Base-by-base conservation (phyloP, 2,329 filamentous ascomycete species). In the Venturia asperata region DNA sequence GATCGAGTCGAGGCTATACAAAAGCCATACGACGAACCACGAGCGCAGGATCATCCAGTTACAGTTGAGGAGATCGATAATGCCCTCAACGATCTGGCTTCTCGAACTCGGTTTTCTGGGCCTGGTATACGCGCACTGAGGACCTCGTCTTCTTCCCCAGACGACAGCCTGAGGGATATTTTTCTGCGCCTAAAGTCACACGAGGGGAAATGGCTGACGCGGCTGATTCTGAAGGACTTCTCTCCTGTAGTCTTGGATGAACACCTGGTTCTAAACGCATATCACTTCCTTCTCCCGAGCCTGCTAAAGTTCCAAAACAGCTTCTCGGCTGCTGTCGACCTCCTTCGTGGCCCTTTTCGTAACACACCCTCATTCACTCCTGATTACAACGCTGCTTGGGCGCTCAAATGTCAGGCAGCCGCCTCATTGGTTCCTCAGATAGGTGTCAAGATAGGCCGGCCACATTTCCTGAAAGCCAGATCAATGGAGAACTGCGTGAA, bases 131-230 rank as follows among this genome's bases (percentile, higher is more conserved):
- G 83, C 19, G 58, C 34, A 69, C 69, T 37, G 65, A 72, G 2
- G 70, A 73, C 41, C 13, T n/a, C 41, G 41, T 65, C 49, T 68
- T 24, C 70, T 69, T 15, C 66, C 67, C 21, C 61, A 11, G 66
- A 60, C 27, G 75, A 77, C 5, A 73, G 81, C 3, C 74, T 93
- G 0, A 79, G 79, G 24, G 72, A 73, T 0, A 72, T 92, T 0
- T 89, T 89, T 70, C 78, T 76, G 39, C 82, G 84, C 9, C 72
- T 91, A 11, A 79, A 80, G 58, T 84, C 90, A 3, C 79, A 80
- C 55, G 90, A 96, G 72, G 88, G 87, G 4, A 96, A 96, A 76
- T 97, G 92, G 92, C 81, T 96, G 13, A 90, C 90, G 0, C 83
- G 92, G 3, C 78, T 97, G 39, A 80, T 96, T 6, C 78, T 96